These are phyloP conservation scores for Orobanche coerulescens DNA, from an alignment of 257 asterid genomes.

Conservation along the genomic window DNA sequence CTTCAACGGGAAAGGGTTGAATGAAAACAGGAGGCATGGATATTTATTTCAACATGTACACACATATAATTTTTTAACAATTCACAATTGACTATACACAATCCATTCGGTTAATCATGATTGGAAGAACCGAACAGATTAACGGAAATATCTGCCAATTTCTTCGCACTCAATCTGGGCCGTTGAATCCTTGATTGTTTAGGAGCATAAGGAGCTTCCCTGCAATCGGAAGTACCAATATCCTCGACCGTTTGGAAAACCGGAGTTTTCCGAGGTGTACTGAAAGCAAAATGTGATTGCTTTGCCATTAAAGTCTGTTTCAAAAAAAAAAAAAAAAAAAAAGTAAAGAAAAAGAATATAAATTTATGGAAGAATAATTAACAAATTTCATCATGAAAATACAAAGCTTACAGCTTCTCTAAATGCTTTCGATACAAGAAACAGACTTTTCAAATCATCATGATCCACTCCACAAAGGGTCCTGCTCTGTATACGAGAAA, in stretches of 20 bases:
- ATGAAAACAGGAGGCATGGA: slow-evolving; percentile 26
- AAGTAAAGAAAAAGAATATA: neutral
- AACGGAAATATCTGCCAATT: slow-evolving; percentile 48
- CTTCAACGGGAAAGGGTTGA: slow-evolving; percentile 52
- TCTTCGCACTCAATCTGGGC: slow-evolving; percentile 35
- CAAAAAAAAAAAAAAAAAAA: slow-evolving; percentile 3
- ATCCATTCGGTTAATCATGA: too few species aligned
- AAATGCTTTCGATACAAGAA: slow-evolving; percentile 47
- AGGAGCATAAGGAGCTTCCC: slow-evolving; percentile 61
- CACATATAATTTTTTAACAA: too few species aligned
- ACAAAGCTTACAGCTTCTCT: slow-evolving; percentile 50
- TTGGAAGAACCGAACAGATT: slow-evolving; percentile 45
- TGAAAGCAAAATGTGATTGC: slow-evolving; percentile 51
- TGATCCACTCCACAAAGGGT: slow-evolving; percentile 79
- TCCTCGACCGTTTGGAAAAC: slow-evolving; percentile 25
- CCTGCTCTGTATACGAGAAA: slow-evolving; percentile 38
- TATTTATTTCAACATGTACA: slow-evolving; percentile 23
- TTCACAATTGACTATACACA: too few species aligned
- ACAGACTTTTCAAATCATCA: slow-evolving; percentile 63
- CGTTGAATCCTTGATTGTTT: slow-evolving; percentile 40
- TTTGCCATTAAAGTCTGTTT: slow-evolving; percentile 57
- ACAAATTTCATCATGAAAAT: neutral
- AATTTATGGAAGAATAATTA: neutral
- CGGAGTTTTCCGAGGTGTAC: slow-evolving; percentile 51
- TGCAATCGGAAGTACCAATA: slow-evolving; percentile 21